Evolutionary conservation across 1,284 basidiomycete genomes (phyloP).

Genomic region (Salmacisia buchloeana): DNA sequence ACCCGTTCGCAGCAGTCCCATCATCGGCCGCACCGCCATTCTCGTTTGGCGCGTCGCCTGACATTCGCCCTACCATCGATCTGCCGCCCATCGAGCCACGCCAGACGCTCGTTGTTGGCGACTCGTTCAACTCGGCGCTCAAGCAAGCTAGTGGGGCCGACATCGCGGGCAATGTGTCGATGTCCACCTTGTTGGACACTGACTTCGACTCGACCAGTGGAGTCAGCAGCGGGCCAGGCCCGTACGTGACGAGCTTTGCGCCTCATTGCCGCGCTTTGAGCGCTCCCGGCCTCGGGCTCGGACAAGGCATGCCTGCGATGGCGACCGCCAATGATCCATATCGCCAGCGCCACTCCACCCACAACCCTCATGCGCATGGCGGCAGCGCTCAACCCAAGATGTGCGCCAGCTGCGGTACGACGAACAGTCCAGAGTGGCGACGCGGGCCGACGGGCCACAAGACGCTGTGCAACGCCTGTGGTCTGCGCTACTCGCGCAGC

Average conservation of each 20-base stretch:
- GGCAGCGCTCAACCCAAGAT: slow-evolving; percentile 15
- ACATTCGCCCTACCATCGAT: not conserved
- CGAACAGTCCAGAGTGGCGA: slow-evolving; percentile 86
- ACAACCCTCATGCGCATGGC: not conserved
- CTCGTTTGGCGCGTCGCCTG: slow-evolving; percentile 2
- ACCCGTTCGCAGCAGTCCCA: not conserved
- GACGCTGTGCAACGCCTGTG: slow-evolving; percentile 48
- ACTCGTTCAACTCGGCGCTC: too few species aligned
- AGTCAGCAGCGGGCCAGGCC: not conserved
- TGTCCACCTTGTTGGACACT: too few species aligned
- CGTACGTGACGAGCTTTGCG: not conserved
- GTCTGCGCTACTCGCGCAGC: slow-evolving; percentile 44
- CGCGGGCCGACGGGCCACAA: slow-evolving; percentile 56
- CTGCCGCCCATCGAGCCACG: not conserved
- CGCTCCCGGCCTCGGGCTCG: not conserved
- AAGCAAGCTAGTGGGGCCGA: too few species aligned
- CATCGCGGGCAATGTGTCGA: too few species aligned
- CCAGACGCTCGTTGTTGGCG: not conserved
- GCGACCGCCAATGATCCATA: too few species aligned
- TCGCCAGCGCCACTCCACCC: not conserved
- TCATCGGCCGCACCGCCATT: not conserved
- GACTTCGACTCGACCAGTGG: not conserved
- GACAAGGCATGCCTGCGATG: not conserved
- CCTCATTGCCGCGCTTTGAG: not conserved
- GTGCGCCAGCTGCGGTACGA: slow-evolving; percentile 49